Conservation (phyloP, 75 land plant species). For the Pseudotsuga menziesii region DNA sequence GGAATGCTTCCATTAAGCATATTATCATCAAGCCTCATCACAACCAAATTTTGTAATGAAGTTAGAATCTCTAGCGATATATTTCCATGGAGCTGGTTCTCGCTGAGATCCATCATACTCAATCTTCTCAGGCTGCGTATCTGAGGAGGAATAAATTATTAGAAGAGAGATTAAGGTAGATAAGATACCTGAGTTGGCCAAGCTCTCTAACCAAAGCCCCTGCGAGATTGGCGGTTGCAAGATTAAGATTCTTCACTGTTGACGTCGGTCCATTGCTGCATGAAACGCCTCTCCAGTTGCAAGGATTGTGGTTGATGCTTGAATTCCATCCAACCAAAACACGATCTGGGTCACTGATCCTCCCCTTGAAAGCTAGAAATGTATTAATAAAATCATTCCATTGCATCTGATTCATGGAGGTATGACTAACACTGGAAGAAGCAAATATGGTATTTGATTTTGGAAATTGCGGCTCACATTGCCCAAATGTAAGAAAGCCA, state of each 20-base stretch:
- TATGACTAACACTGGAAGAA: too few species aligned
- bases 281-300: slow-evolving; percentile 1
- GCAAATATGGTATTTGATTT: too few species aligned
- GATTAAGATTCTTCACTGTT: not conserved
- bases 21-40: not conserved
- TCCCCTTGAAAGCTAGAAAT: not conserved
- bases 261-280: not conserved
- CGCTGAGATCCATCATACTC: slow-evolving; percentile 10
- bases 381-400: not conserved
- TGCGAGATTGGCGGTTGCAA: not conserved
- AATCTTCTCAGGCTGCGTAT: not conserved
- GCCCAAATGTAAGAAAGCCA: too few species aligned
- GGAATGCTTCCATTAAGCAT: not conserved
- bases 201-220: slow-evolving; percentile 5
- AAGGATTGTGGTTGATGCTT: not conserved
- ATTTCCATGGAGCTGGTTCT: slow-evolving; percentile 11
- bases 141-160: slow-evolving; percentile 9
- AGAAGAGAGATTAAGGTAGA: slow-evolving; percentile 9
- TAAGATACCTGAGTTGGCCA: slow-evolving; percentile 15
- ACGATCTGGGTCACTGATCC: not conserved
- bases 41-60: not conserved
- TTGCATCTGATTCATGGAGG: not conserved
- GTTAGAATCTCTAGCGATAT: not conserved
- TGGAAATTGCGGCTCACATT: too few species aligned
- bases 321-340: not conserved